A percentile compares a stretch with the other conserved stretches of the same genome.
These are phyloP conservation scores for Paecilomyces fulvus DNA, from an alignment of 2,329 filamentous ascomycete genomes.

Conservation along the genomic window DNA sequence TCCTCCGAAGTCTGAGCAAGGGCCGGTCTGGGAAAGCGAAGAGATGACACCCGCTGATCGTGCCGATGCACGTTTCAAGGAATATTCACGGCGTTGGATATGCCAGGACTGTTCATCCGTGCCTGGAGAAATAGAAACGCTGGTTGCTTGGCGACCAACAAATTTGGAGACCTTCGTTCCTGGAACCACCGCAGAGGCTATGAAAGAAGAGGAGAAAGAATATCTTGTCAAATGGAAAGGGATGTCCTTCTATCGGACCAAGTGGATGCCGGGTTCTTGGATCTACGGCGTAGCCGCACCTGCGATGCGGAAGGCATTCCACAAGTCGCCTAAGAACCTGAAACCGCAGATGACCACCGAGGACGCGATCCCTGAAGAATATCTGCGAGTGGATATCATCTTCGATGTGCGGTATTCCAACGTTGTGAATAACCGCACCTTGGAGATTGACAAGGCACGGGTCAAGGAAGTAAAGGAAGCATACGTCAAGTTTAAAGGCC, in stretches of 20 bases:
- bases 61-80: constrained; percentile 55
- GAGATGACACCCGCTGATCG: constrained; percentile 19
- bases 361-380: constrained; percentile 83
- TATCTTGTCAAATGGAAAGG: constrained; percentile 86
- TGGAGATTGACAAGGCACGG: constrained; percentile 62
- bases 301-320: constrained; percentile 65
- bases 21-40: constrained; percentile 3
- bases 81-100: constrained; percentile 67
- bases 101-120: constrained; percentile 68
- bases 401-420: constrained; percentile 66
- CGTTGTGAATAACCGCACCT: constrained; percentile 47
- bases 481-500: constrained; percentile 83
- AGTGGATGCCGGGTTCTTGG: constrained; percentile 87
- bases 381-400: constrained; percentile 77
- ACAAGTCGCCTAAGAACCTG: constrained; percentile 55
- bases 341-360: constrained; percentile 61
- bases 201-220: constrained; percentile 73
- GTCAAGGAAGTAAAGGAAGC: constrained; percentile 65
- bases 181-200: constrained; percentile 45
- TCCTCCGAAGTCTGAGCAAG: constrained; percentile 37
- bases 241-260: constrained; percentile 70
- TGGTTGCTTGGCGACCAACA: constrained; percentile 81
- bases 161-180: constrained; percentile 48
- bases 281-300: constrained; percentile 61
- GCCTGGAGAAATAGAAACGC: constrained; percentile 59